phyloP scores from a whole-genome alignment of 2,329 filamentous ascomycete genomes.

The Daldinia sp. region DNA sequence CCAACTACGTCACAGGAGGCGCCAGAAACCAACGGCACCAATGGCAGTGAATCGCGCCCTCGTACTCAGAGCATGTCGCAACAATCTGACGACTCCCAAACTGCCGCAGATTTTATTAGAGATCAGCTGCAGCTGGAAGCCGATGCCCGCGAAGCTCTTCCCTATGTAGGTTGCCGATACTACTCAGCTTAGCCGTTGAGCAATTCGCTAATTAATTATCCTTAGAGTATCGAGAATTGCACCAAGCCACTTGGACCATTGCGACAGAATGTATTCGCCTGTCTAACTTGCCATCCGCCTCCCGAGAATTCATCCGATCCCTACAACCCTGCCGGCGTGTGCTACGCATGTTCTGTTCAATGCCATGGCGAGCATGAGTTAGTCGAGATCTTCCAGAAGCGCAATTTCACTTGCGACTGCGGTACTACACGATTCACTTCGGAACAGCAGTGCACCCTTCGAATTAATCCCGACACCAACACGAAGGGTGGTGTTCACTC shows the following conservation, averaged over 20 bases:
- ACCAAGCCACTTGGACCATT: constrained; percentile 90
- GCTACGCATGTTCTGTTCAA: constrained; percentile 96
- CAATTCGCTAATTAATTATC: background rate
- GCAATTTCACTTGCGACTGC: constrained; percentile 96
- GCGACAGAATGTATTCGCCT: constrained; percentile 90
- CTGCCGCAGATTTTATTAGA: constrained; percentile 84
- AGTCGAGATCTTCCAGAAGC: constrained; percentile 95
- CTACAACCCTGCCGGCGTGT: constrained; percentile 83
- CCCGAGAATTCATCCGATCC: constrained; percentile 71
- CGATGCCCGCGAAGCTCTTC: constrained; percentile 93
- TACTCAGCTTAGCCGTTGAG: too few species aligned
- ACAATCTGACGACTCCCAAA: constrained; percentile 72
- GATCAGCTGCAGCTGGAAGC: constrained; percentile 91
- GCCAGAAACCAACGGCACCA: constrained; percentile 32
- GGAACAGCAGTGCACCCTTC: constrained; percentile 79
- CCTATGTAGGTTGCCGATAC: constrained; percentile 75
- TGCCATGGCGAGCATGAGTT: constrained; percentile 96
- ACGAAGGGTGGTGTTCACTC: constrained; percentile 81
- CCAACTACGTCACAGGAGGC: constrained; percentile 47
- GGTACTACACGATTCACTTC: constrained; percentile 82
- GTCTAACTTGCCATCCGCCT: constrained; percentile 90
- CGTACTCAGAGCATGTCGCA: constrained; percentile 72
- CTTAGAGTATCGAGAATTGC: constrained; percentile 90
- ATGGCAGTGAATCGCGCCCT: constrained; percentile 42
- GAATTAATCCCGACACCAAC: constrained; percentile 78